Conservation (phyloP, 139 green algal genomes). For the Picochlorum sp. region DNA sequence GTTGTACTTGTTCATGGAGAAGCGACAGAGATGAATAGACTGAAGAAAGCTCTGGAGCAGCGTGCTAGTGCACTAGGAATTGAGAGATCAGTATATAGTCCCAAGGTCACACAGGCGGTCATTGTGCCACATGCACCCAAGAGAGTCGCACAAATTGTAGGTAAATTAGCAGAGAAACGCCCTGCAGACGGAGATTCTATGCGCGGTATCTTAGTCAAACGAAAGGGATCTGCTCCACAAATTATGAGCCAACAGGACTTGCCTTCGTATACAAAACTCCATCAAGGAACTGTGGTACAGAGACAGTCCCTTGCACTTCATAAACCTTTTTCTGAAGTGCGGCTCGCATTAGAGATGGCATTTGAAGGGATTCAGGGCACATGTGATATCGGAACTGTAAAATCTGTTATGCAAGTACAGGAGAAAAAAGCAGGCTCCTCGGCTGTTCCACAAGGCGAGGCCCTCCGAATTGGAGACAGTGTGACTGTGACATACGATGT, state of each 20-base stretch:
- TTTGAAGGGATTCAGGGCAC: constrained; percentile 73
- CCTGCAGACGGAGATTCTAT: constrained; percentile 29
- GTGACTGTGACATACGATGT: constrained; percentile 26
- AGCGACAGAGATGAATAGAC: constrained; percentile 66
- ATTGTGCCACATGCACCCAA: constrained; percentile 54
- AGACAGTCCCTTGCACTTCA: constrained; percentile 56
- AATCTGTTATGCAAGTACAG: background rate
- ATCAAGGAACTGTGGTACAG: constrained; percentile 61
- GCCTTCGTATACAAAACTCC: constrained; percentile 73
- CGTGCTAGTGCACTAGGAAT: constrained; percentile 31
- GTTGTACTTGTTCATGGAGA: constrained; percentile 96
- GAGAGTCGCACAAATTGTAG: constrained; percentile 47
- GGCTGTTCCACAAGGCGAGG: too few relatives aligned
- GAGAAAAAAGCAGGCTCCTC: too few relatives aligned
- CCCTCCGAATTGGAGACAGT: constrained; percentile 19
- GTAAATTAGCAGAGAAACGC: constrained; percentile 32
- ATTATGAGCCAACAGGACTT: constrained; percentile 82
- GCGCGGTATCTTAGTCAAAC: constrained; percentile 60
- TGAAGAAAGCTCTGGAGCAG: constrained; percentile 64
- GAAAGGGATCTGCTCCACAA: constrained; percentile 27
- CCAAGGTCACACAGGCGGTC: constrained; percentile 39
- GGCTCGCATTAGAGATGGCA: constrained; percentile 75
- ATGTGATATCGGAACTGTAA: constrained; percentile 17
- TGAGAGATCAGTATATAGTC: constrained; percentile 45
- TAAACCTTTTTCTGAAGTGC: constrained; percentile 47